Evolutionary conservation across 73 alveolate species (phyloP).

Genomic region (Vitrella brassicaformis): DNA sequence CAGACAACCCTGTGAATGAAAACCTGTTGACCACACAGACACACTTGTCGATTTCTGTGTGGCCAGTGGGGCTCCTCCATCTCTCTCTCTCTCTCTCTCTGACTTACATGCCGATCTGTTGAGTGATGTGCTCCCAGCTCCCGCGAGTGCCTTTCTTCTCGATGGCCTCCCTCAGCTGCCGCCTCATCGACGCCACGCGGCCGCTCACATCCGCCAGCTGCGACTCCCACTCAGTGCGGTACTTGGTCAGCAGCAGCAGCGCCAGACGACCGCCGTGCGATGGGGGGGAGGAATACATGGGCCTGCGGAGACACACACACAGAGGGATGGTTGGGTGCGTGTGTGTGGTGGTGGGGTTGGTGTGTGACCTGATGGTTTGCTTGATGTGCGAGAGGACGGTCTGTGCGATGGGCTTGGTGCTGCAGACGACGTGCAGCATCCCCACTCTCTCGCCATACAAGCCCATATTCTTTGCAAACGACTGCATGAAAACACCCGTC

Average conservation of each 20-base stretch:
- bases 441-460: constrained; percentile 56
- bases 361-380: constrained; percentile 53
- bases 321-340: too few species aligned
- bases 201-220: not conserved
- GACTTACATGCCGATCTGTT: constrained; percentile 90
- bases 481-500: constrained; percentile 74
- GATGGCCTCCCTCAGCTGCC: not conserved
- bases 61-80: too few species aligned
- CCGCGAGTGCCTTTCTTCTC: constrained; percentile 16
- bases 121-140: constrained; percentile 76
- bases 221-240: not conserved
- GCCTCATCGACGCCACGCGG: not conserved
- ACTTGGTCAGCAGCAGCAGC: constrained; percentile 39
- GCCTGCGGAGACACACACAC: too few species aligned
- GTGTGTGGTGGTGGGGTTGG: too few species aligned
- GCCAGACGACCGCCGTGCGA: constrained; percentile 94
- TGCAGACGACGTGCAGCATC: not conserved
- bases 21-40: too few species aligned
- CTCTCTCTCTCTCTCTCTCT: too few species aligned
- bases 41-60: too few species aligned
- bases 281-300: constrained; percentile 86
- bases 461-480: constrained; percentile 92
- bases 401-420: constrained; percentile 59
- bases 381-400: constrained; percentile 61
- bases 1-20: constrained; percentile 84